Evolutionary conservation across 225 moss, liverwort and hornwort genomes (phyloP).

Genomic region (Marchantia polymorpha): DNA sequence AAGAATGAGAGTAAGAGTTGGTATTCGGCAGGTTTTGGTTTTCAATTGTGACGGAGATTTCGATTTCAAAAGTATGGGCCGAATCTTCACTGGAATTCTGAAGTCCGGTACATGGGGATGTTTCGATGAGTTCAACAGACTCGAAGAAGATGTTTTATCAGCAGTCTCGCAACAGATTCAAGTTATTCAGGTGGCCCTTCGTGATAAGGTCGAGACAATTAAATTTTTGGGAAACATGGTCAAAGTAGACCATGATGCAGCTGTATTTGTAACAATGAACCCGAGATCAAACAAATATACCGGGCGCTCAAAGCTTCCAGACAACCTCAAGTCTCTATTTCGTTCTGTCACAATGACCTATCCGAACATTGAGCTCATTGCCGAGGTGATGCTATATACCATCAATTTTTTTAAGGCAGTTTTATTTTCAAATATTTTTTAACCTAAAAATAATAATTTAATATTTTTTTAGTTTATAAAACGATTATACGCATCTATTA

Average conservation of each 20-base stretch:
- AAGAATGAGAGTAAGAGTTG: background rate
- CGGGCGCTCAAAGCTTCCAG: conserved; percentile 40
- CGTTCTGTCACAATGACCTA: conserved; percentile 44
- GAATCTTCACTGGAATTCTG: conserved; percentile 37
- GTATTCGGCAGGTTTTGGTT: conserved; percentile 26
- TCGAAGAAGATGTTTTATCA: conserved; percentile 38
- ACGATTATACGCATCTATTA: too few relatives aligned
- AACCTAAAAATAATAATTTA: too few relatives aligned
- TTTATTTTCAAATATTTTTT: too few relatives aligned
- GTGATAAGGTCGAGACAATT: conserved; percentile 24
- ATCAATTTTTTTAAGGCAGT: too few relatives aligned
- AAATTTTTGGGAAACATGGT: conserved; percentile 24
- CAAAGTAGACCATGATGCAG: conserved; percentile 35
- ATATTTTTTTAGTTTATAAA: too few relatives aligned
- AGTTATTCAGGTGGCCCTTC: conserved; percentile 36
- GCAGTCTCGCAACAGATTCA: conserved; percentile 41
- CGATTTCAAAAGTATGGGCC: conserved; percentile 40
- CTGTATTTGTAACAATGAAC: conserved; percentile 42
- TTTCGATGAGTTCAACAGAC: conserved; percentile 36
- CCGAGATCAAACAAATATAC: conserved; percentile 38
- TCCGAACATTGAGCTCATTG: conserved; percentile 35
- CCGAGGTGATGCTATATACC: conserved; percentile 14
- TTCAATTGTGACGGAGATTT: conserved; percentile 49
- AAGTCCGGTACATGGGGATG: conserved; percentile 38
- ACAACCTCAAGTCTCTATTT: conserved; percentile 42